Evolutionary conservation across 192 early-diverging fungal genomes (phyloP).

Genomic region (Backusella mclennaniae): DNA sequence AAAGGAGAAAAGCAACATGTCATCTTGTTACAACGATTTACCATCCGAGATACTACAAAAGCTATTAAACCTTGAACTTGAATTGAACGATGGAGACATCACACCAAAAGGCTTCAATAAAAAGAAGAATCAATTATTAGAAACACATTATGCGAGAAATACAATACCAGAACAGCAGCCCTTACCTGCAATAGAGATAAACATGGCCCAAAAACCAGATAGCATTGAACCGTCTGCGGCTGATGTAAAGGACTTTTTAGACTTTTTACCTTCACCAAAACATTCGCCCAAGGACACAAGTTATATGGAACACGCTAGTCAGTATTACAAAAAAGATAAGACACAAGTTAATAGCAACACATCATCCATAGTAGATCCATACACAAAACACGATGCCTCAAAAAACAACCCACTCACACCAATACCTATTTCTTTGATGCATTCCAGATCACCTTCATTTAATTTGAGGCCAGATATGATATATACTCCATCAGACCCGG

Average conservation of each 20-base stretch:
- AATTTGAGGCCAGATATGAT: neutral
- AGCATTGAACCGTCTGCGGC: constrained; percentile 19
- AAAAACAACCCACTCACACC: neutral
- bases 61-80: constrained; percentile 34
- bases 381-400: neutral
- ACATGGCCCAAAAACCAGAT: neutral
- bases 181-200: neutral
- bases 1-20: constrained; percentile 2
- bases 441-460: neutral
- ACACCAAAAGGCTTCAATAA: constrained; percentile 76
- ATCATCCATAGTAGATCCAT: neutral
- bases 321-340: neutral
- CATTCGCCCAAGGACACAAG: constrained; percentile 10
- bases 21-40: constrained; percentile 10
- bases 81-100: constrained; percentile 65
- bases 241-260: constrained; percentile 20
- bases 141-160: neutral
- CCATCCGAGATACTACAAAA: constrained; percentile 20
- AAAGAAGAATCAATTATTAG: constrained; percentile 30
- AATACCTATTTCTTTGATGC: neutral
- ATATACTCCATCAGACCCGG: neutral
- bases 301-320: constrained; percentile 17
- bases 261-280: constrained; percentile 19
- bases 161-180: constrained; percentile 35
- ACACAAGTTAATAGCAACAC: neutral